These are phyloP conservation scores for Tetradesmus obliquus DNA, from an alignment of 139 green algal genomes.

Conservation along the genomic window DNA sequence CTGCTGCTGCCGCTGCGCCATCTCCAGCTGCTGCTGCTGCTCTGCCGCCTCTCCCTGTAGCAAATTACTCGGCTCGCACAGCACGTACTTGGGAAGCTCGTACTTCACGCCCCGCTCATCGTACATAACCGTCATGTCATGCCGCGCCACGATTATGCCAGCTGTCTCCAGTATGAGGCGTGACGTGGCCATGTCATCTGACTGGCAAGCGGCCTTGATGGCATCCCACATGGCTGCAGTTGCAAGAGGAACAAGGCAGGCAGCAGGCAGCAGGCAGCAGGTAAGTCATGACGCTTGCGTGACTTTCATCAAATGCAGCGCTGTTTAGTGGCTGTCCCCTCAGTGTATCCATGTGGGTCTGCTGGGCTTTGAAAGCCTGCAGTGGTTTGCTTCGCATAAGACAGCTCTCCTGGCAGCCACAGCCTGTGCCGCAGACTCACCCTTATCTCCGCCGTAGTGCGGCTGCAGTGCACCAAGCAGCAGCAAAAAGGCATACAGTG, in stretches of 20 bases:
- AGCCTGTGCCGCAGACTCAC: slow-evolving; percentile 51
- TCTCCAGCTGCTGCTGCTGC: slow-evolving; percentile 3
- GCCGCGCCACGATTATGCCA: slow-evolving; percentile 80
- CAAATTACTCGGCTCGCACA: slow-evolving; percentile 57
- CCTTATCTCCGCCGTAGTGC: slow-evolving; percentile 84
- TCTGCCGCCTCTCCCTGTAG: background rate
- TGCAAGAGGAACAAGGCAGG: background rate
- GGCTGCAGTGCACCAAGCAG: slow-evolving; percentile 56
- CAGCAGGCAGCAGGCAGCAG: background rate
- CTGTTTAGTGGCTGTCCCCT: background rate
- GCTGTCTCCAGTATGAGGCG: slow-evolving; percentile 81
- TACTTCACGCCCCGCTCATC: slow-evolving; percentile 84
- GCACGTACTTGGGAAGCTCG: slow-evolving; percentile 78
- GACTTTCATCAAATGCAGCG: background rate
- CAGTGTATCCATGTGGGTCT: too few species aligned
- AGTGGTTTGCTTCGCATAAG: too few species aligned
- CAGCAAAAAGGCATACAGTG: background rate
- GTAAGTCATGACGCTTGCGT: background rate
- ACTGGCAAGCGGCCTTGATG: slow-evolving; percentile 41
- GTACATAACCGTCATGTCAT: slow-evolving; percentile 87
- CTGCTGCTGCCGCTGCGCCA: slow-evolving; percentile 14
- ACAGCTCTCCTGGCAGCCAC: too few species aligned
- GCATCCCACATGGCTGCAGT: slow-evolving; percentile 55
- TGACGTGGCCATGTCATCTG: slow-evolving; percentile 68
- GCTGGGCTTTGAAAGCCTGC: too few species aligned